Conservation (phyloP, 805 yeast species). For the Clavispora phyllophila region DNA sequence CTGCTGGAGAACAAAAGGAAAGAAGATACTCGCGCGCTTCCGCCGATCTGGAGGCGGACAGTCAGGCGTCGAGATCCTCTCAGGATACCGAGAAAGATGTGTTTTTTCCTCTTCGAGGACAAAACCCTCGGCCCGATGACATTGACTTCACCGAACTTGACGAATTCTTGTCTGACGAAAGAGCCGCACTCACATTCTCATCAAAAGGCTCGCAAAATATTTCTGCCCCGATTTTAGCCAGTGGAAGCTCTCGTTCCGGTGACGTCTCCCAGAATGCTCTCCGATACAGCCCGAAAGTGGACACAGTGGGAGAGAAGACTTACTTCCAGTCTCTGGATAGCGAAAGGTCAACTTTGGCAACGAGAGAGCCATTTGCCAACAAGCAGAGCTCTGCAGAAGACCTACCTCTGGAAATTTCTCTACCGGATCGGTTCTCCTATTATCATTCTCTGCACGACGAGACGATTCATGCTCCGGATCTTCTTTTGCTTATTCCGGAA, state of each 20-base stretch:
- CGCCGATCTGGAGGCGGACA: background rate
- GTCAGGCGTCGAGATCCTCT: background rate
- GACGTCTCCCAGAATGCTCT: background rate
- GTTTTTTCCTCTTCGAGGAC: background rate
- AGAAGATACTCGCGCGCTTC: background rate
- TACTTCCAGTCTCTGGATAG: background rate
- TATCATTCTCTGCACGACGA: background rate
- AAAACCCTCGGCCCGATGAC: background rate
- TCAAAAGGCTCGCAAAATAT: background rate
- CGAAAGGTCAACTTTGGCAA: background rate
- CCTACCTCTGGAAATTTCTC: background rate
- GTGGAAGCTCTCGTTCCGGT: background rate
- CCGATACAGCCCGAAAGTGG: background rate
- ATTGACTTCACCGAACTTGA: slow-evolving; percentile 2
- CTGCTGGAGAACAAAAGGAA: background rate
- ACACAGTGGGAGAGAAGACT: background rate
- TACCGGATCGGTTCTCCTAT: slow-evolving; percentile 1
- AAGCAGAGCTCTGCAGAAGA: background rate
- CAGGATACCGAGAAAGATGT: slow-evolving; percentile 3
- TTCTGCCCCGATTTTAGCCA: background rate
- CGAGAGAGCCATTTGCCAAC: background rate
- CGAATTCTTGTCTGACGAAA: background rate
- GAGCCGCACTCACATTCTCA: background rate
- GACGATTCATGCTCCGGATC: slow-evolving; percentile 1
- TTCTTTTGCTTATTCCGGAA: background rate